phyloP scores from a whole-genome alignment of 768 basidiomycete species.

The Lactarius tabidus region DNA sequence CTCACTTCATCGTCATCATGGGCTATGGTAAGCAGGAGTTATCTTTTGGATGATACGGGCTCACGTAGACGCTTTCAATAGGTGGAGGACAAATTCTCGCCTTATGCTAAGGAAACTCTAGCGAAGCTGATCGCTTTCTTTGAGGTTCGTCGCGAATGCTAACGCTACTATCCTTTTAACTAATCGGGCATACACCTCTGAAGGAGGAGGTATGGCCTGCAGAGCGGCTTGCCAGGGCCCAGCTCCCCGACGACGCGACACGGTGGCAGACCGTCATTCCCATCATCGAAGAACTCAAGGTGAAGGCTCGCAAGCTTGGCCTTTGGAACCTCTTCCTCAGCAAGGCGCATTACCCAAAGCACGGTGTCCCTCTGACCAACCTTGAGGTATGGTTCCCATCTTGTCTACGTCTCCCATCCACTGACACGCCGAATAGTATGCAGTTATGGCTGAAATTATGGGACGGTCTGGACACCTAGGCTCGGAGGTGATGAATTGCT shows the following conservation, averaged over 20 bases:
- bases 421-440: slow-evolving; percentile 55
- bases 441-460: slow-evolving; percentile 94
- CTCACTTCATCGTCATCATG: slow-evolving; percentile 83
- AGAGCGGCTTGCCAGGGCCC: slow-evolving; percentile 68
- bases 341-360: slow-evolving; percentile 87
- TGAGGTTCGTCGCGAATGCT: slow-evolving; percentile 46
- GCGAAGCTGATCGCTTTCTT: slow-evolving; percentile 81
- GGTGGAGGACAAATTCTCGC: slow-evolving; percentile 92
- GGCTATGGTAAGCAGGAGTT: slow-evolving; percentile 58
- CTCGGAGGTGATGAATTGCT: slow-evolving; percentile 87
- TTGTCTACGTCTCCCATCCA: background rate
- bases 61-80: slow-evolving; percentile 32
- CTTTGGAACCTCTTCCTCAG: slow-evolving; percentile 98
- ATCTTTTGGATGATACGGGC: background rate
- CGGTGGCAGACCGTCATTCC: slow-evolving; percentile 86
- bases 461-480: slow-evolving; percentile 80
- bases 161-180: background rate
- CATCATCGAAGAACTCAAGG: slow-evolving; percentile 79
- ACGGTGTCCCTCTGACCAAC: slow-evolving; percentile 87
- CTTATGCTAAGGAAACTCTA: slow-evolving; percentile 82
- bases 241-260: slow-evolving; percentile 68
- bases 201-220: slow-evolving; percentile 90
- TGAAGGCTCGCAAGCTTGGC: slow-evolving; percentile 80
- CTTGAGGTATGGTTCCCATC: slow-evolving; percentile 61
- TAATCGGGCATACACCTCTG: background rate